A percentile compares a stretch with the other conserved stretches of the same genome.
These are phyloP conservation scores for Ceriops tagal DNA, from an alignment of 345 rosid genomes.

Conservation along the genomic window DNA sequence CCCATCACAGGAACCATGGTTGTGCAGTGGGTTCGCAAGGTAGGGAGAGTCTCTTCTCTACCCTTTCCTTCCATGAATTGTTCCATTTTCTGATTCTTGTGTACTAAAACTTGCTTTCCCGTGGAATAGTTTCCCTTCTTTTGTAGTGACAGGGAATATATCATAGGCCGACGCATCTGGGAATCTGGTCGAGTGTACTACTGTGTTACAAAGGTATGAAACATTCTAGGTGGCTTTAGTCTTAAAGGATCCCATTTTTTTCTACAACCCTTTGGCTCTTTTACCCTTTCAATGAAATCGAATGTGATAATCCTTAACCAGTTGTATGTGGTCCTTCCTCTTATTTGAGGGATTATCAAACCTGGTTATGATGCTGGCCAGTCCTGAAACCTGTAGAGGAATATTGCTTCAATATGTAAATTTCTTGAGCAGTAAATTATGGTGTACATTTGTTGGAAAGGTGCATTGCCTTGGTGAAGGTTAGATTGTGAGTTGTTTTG, in stretches of 20 bases:
- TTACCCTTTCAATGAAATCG: not conserved
- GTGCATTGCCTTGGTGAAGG: not conserved
- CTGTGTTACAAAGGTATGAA: constrained; percentile 84
- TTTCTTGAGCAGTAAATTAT: not conserved
- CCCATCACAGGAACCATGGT: constrained; percentile 70
- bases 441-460: not conserved
- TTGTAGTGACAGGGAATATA: constrained; percentile 89
- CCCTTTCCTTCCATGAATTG: constrained; percentile 9
- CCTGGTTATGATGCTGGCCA: not conserved
- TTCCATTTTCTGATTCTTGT: constrained; percentile 9
- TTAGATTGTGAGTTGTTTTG: not conserved
- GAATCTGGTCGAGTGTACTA: constrained; percentile 70
- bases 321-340: not conserved
- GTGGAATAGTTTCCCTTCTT: constrained; percentile 90
- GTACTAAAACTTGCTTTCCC: constrained; percentile 2
- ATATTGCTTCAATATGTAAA: not conserved
- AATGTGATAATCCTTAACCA: not conserved
- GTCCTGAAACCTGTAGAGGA: not conserved
- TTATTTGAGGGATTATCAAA: not conserved
- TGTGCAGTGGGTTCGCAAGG: constrained; percentile 96
- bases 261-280: not conserved
- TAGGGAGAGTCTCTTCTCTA: constrained; percentile 18
- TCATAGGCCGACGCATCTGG: constrained; percentile 97
- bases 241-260: not conserved
- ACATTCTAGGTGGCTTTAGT: not conserved